Evolutionary conservation across 306 rosid genomes (phyloP), one percentile per base, ranked within the genome.

Genomic region (Biancaea sappan): DNA sequence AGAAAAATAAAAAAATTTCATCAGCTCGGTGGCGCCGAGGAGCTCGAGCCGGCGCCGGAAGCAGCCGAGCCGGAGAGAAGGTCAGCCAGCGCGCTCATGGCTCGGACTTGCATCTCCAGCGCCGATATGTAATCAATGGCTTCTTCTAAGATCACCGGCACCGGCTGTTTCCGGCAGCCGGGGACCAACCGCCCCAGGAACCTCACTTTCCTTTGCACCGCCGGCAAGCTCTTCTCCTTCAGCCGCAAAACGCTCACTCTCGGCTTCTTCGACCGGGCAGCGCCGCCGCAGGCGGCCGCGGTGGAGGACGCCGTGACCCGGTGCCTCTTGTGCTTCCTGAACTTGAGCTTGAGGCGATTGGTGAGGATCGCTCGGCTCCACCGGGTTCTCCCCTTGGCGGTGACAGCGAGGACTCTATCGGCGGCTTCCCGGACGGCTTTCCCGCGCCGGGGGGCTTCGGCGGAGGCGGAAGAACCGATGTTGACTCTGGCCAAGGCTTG

Each of bases 291-390:
- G 6, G 74, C 28, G 66, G 53, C 61, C 10, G 66, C 58, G 13
- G 79, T 44, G 57, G 76, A 18, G 5, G 70, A 4, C 44, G 66
- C 69, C 22, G 69, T 35, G 18, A 63, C 1, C 22, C 82, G 75
- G 70, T 79, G 84, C 11, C 80, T 77, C 80, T 81, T 87, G 54
- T 78, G 82, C 80, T 90, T 88, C 51, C 90, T 79, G 71, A 91
- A 92, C 66, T 92, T 92, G 37, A 94, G 85, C 82, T 90, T 95
- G n/a, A 90, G 86, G 24, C 93, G 81, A 76, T 75, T 86, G 2
- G 86, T 95, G 11, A 95, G 76, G 18, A 95, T 90, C 37, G 99
- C 98, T 16, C 96, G 84, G 88, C 99, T 94, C 99, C 99, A 94
- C 9, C 99, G 84, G 1, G 87, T 84, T 78, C 83, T 86, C 28